Percentiles rank a stretch among this genome's conserved stretches.
Conservation (phyloP, 164 flowering plant genomes). For the Annona cherimola region DNA sequence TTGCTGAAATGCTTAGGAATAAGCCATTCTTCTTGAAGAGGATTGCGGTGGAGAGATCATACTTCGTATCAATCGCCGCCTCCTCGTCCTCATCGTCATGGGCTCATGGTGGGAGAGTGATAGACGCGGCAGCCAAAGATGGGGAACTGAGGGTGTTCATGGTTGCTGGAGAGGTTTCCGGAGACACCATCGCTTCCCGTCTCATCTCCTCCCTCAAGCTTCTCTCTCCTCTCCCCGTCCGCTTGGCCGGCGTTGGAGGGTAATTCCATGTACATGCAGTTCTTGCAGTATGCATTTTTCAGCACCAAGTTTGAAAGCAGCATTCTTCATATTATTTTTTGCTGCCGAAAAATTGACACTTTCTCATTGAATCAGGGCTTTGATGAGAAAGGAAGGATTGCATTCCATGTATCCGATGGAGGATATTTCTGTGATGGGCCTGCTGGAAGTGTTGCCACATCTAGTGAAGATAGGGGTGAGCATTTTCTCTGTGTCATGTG, state of each 20-base stretch:
- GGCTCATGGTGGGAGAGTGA: slow-evolving; percentile 10
- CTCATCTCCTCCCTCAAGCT: slow-evolving; percentile 73
- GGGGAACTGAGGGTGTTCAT: slow-evolving; percentile 82
- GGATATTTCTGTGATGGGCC: slow-evolving; percentile 92
- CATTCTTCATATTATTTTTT: neutral
- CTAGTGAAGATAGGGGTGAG: slow-evolving; percentile 65
- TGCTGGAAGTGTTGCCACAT: slow-evolving; percentile 92
- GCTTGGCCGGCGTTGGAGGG: slow-evolving; percentile 92
- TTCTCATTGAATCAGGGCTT: slow-evolving; percentile 36
- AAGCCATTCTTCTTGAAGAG: neutral
- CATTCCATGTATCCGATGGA: slow-evolving; percentile 77
- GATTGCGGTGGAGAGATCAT: neutral
- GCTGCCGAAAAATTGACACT: neutral
- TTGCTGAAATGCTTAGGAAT: neutral
- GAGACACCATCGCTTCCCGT: slow-evolving; percentile 76
- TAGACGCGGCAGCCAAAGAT: slow-evolving; percentile 54
- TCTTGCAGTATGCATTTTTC: no score
- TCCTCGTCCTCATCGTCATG: neutral
- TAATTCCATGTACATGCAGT: slow-evolving; percentile 13
- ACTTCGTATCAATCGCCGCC: neutral
- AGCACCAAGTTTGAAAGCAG: neutral
- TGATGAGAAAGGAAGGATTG: slow-evolving; percentile 77
- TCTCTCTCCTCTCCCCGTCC: slow-evolving; percentile 67
- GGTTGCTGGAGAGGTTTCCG: slow-evolving; percentile 90
- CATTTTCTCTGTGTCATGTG: neutral